A percentile compares a stretch with the other conserved stretches of the same genome.
phyloP scores from a whole-genome alignment of 192 early-diverging fungal species.

The Coemansia sp. region DNA sequence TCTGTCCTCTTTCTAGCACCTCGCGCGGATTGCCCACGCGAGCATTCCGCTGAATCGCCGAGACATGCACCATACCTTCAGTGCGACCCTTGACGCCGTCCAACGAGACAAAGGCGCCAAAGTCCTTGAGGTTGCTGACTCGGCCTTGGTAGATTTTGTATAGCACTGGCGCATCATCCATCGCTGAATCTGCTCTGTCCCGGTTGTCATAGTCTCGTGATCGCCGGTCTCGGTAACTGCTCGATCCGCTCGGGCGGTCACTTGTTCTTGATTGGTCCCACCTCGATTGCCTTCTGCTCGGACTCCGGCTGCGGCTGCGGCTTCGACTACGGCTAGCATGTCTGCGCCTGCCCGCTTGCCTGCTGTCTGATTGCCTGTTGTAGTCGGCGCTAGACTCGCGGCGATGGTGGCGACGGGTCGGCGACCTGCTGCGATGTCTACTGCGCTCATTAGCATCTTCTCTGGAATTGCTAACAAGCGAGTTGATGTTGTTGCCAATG shows the following conservation, averaged over 20 bases:
- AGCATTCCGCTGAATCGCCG: constrained; percentile 64
- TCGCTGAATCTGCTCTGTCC: background rate
- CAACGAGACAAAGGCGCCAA: constrained; percentile 90
- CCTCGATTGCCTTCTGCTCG: constrained; percentile 26
- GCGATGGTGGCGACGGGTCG: constrained; percentile 1
- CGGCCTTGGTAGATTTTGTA: constrained; percentile 93
- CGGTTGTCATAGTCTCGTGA: background rate
- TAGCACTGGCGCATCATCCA: constrained; percentile 81
- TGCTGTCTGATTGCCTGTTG: background rate
- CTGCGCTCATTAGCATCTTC: constrained; percentile 11
- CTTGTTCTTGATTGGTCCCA: constrained; percentile 44
- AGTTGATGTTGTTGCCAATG: constrained; percentile 41
- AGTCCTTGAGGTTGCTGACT: constrained; percentile 85
- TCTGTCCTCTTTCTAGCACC: constrained; percentile 80
- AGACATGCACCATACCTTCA: constrained; percentile 93
- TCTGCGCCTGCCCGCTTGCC: constrained; percentile 23
- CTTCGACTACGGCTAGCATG: constrained; percentile 10
- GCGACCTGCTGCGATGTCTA: constrained; percentile 38
- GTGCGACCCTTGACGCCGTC: constrained; percentile 76
- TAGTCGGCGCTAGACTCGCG: constrained; percentile 16
- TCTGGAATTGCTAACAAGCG: constrained; percentile 22
- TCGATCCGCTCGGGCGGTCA: background rate
- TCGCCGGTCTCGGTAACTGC: background rate
- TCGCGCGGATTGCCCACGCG: constrained; percentile 81
- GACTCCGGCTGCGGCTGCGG: constrained; percentile 7